A percentile compares a stretch with the other conserved stretches of the same genome.
Conservation (phyloP, 1,139 yeast genomes). For the Blastobotrys arbuscula region DNA sequence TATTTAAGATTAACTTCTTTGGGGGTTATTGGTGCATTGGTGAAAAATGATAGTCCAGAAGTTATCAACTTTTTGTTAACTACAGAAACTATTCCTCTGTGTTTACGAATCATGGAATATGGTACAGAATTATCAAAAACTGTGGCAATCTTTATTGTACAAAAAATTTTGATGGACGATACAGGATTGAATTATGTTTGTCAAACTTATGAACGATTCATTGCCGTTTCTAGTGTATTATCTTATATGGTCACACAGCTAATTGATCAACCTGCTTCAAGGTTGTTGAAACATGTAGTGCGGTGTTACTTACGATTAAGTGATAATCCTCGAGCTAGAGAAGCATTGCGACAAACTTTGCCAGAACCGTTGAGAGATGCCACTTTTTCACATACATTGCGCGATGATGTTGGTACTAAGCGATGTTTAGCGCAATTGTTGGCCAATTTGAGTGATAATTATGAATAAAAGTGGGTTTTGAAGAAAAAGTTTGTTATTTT, state of each 20-base stretch:
- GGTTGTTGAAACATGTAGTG: slow-evolving; percentile 87
- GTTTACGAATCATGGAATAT: slow-evolving; percentile 91
- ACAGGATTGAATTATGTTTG: slow-evolving; percentile 88
- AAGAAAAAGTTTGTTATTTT: background rate
- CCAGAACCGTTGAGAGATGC: slow-evolving; percentile 89
- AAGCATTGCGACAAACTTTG: slow-evolving; percentile 73
- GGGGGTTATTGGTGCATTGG: slow-evolving; percentile 96
- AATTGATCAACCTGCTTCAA: slow-evolving; percentile 61
- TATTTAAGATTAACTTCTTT: slow-evolving; percentile 85
- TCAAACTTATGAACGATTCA: slow-evolving; percentile 90
- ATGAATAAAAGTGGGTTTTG: slow-evolving; percentile 18
- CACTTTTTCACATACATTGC: slow-evolving; percentile 72
- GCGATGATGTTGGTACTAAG: slow-evolving; percentile 85
- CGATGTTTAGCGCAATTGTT: slow-evolving; percentile 81
- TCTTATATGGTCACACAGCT: slow-evolving; percentile 87
- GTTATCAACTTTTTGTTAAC: slow-evolving; percentile 85
- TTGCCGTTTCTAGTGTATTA: slow-evolving; percentile 86
- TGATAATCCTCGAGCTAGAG: slow-evolving; percentile 86
- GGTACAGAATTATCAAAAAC: slow-evolving; percentile 92
- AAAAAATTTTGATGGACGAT: slow-evolving; percentile 86
- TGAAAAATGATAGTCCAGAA: slow-evolving; percentile 92
- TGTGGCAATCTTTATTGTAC: slow-evolving; percentile 92
- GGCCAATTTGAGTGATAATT: slow-evolving; percentile 51
- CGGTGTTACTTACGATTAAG: slow-evolving; percentile 87
- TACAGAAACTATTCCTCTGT: slow-evolving; percentile 91